Base-by-base conservation (phyloP, 352 stramenopile genomes). In the Pythium sukuiense region DNA sequence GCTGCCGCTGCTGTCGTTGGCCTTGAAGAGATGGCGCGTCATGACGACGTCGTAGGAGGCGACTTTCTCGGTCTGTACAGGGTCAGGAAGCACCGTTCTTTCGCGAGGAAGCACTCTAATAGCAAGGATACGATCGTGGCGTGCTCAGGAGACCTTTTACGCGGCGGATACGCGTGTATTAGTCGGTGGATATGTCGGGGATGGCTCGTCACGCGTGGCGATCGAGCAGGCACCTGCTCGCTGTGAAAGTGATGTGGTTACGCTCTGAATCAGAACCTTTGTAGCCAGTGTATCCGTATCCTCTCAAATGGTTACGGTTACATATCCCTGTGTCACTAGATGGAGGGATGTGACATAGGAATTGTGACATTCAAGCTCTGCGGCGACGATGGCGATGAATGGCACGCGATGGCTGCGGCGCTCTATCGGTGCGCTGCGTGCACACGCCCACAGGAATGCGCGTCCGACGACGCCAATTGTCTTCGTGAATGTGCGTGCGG, bases 341-440 rank as follows among this genome's bases (percentile, higher is more conserved):
- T 27, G 0, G 41, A 49, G 41, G 41, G 41, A 9, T 27, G 16
- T 43, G 11, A 5, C 35, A 43, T 12, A 11, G 16, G 7, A 43
- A 43, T 43, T 43, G 35, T 43, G 32, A 35, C 32, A 24, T 24
- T 24, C 1, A 35, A 35, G 8, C 32, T 43, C 7, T 41, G 35
- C 35, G 52, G 30, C 24, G 53, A 46, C n/a, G 20, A 61, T 35
- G 39, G 41, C 41, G 55, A 65, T 65, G 64, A 62, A 46, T 70
- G 64, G 64, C 32, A 66, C 59, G 65, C 65, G 58, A 3, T 66
- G 58, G 58, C 7, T 71, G 39, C 58, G 62, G 33, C 32, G 45
- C 27, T 24, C 58, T 43, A 8, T 20, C 14, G 12, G 49, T n/a
- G 43, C 41, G 53, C 11, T 24, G 37, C 37, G 30, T 48, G 24